Conservation (phyloP, 352 stramenopile genomes). For the Thraustochytrium sp. region DNA sequence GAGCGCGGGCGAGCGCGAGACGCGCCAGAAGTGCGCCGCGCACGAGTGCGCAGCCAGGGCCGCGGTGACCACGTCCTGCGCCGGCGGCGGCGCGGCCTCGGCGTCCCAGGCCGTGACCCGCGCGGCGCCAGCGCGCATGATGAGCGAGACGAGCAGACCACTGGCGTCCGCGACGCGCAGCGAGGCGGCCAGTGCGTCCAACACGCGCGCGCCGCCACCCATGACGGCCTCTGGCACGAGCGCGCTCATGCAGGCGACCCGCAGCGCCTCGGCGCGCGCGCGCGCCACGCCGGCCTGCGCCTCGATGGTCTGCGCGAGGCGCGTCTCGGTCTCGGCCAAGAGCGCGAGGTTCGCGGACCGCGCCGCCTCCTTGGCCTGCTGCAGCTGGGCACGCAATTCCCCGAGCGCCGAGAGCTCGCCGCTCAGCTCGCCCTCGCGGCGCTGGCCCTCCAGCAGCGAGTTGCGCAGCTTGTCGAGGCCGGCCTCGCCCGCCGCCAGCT, state of each 20-base stretch:
- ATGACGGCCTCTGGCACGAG: not conserved
- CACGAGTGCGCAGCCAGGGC: not conserved
- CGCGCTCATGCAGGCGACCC: not conserved
- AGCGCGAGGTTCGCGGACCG: constrained; percentile 13
- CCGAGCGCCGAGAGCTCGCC: not conserved
- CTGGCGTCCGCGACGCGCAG: not conserved
- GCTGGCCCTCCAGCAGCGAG: not conserved
- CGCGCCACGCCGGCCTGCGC: not conserved
- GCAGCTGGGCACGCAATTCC: not conserved
- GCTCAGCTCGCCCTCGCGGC: not conserved
- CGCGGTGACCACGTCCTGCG: not conserved
- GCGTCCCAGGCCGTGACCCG: not conserved
- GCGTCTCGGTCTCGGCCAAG: not conserved
- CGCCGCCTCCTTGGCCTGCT: constrained; percentile 3
- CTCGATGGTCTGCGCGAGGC: not conserved
- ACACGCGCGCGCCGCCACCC: not conserved
- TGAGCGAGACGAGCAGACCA: not conserved
- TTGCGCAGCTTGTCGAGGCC: not conserved
- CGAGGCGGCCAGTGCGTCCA: not conserved
- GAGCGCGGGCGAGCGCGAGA: not conserved
- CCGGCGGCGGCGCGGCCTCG: not conserved
- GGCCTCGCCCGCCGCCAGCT: not conserved
- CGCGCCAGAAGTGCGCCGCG: not conserved
- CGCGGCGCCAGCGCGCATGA: not conserved
- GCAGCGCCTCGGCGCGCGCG: not conserved